Evolutionary conservation across 345 rosid species (phyloP).

Genomic region (Alliaria petiolata): DNA sequence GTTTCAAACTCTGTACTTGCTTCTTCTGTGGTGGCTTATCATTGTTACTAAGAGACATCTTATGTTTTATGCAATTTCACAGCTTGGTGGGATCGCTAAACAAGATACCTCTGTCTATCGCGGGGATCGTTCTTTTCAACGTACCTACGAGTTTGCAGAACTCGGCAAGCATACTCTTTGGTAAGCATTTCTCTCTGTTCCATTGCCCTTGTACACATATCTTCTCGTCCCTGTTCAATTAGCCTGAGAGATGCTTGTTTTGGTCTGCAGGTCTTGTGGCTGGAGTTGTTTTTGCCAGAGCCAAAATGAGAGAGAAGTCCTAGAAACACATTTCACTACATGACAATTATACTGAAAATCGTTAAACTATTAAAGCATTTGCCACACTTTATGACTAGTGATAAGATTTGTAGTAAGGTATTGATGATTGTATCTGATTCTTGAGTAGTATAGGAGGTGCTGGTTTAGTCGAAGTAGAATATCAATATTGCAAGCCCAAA

Average conservation of each 20-base stretch:
- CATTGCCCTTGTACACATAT: background rate
- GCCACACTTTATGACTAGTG: background rate
- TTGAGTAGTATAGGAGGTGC: background rate
- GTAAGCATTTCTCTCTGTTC: slow-evolving; percentile 36
- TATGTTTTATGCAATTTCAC: slow-evolving; percentile 30
- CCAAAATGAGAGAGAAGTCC: slow-evolving; percentile 77
- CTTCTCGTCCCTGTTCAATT: background rate
- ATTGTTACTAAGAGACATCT: background rate
- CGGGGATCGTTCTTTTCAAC: slow-evolving; percentile 78
- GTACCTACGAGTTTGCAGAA: slow-evolving; percentile 94
- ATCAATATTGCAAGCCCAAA: no score
- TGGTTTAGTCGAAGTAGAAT: no score
- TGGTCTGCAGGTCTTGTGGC: slow-evolving; percentile 73
- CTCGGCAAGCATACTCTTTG: slow-evolving; percentile 90
- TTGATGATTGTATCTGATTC: slow-evolving; percentile 1
- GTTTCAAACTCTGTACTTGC: background rate
- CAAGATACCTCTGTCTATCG: slow-evolving; percentile 86
- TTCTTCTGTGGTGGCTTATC: background rate
- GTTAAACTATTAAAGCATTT: background rate
- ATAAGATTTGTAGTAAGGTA: background rate
- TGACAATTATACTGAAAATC: background rate
- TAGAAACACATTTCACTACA: slow-evolving; percentile 10
- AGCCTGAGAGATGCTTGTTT: background rate
- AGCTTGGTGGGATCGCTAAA: slow-evolving; percentile 96
- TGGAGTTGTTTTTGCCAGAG: slow-evolving; percentile 87